Evolutionary conservation across 805 yeast species (phyloP).

Genomic region (Helenozyma rhizophorensis): DNA sequence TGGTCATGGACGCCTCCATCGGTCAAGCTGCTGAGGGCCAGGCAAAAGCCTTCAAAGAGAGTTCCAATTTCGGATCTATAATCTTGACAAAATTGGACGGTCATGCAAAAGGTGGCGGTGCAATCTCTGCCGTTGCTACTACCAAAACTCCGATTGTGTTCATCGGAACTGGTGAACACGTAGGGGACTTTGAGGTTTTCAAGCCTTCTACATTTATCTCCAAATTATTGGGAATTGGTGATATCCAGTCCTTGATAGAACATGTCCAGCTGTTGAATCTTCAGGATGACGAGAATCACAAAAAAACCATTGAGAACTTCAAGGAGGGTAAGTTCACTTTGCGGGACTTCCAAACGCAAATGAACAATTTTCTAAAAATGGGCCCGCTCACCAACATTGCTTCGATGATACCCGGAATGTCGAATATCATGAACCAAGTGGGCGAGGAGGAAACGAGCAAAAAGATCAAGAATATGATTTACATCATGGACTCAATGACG

Average conservation of each 20-base stretch:
- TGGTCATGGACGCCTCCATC: conserved; percentile 96
- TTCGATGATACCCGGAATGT: conserved; percentile 89
- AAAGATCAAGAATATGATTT: conserved; percentile 82
- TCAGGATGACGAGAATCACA: conserved; percentile 62
- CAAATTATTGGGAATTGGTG: conserved; percentile 93
- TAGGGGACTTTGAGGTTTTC: conserved; percentile 86
- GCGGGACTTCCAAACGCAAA: conserved; percentile 87
- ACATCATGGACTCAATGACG: conserved; percentile 94
- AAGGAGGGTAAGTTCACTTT: conserved; percentile 93
- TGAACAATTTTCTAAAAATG: conserved; percentile 93
- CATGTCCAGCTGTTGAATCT: conserved; percentile 85
- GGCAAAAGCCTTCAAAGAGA: conserved; percentile 89
- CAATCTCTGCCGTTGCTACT: conserved; percentile 96
- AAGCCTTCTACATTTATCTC: conserved; percentile 86
- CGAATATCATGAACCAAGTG: conserved; percentile 76
- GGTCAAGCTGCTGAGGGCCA: conserved; percentile 98
- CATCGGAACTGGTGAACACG: conserved; percentile 98
- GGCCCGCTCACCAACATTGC: conserved; percentile 95
- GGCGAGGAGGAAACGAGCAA: conserved; percentile 91
- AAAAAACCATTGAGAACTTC: conserved; percentile 85
- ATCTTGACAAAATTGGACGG: conserved; percentile 97
- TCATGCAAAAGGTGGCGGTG: conserved; percentile 99
- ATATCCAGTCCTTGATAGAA: conserved; percentile 88
- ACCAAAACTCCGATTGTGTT: conserved; percentile 92
- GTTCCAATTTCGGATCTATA: conserved; percentile 91